Conservation (phyloP, 2,329 filamentous ascomycete genomes). For the Mollisia scopiformis region DNA sequence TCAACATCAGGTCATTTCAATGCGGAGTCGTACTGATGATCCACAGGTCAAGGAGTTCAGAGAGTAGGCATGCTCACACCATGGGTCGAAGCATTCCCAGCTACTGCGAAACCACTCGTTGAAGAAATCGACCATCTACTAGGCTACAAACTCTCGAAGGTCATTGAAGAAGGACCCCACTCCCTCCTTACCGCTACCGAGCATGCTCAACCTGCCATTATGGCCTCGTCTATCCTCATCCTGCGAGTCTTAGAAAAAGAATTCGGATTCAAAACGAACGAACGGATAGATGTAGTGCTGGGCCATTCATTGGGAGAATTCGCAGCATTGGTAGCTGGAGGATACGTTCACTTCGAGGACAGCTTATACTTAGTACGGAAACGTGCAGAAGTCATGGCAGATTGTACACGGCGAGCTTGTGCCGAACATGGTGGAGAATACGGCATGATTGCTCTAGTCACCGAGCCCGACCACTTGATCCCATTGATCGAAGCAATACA, state of each 20-base stretch:
- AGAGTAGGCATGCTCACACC: slow-evolving; percentile 84
- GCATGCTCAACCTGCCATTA: slow-evolving; percentile 93
- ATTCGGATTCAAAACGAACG: slow-evolving; percentile 73
- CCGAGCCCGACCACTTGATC: slow-evolving; percentile 76
- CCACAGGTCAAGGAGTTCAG: slow-evolving; percentile 81
- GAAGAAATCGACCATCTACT: slow-evolving; percentile 84
- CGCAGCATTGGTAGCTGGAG: slow-evolving; percentile 83
- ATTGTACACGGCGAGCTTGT: slow-evolving; percentile 69
- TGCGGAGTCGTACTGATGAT: slow-evolving; percentile 11
- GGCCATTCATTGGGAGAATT: slow-evolving; percentile 95
- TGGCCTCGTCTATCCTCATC: slow-evolving; percentile 91
- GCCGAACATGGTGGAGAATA: slow-evolving; percentile 77
- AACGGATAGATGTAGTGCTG: slow-evolving; percentile 79
- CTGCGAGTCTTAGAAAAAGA: slow-evolving; percentile 84
- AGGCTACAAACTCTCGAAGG: slow-evolving; percentile 72
- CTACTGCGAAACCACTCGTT: slow-evolving; percentile 73
- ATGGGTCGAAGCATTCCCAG: slow-evolving; percentile 86
- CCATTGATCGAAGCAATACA: slow-evolving; percentile 73
- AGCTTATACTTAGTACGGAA: slow-evolving; percentile 76
- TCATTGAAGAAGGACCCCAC: slow-evolving; percentile 82
- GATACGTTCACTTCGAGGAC: slow-evolving; percentile 77
- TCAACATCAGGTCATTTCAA: slow-evolving; percentile 1
- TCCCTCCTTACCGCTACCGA: slow-evolving; percentile 77
- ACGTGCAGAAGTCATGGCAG: slow-evolving; percentile 82
- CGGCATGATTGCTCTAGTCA: slow-evolving; percentile 93